These are phyloP conservation scores for Candida gigantensis DNA, from an alignment of 1,139 yeast species.

Conservation along the genomic window DNA sequence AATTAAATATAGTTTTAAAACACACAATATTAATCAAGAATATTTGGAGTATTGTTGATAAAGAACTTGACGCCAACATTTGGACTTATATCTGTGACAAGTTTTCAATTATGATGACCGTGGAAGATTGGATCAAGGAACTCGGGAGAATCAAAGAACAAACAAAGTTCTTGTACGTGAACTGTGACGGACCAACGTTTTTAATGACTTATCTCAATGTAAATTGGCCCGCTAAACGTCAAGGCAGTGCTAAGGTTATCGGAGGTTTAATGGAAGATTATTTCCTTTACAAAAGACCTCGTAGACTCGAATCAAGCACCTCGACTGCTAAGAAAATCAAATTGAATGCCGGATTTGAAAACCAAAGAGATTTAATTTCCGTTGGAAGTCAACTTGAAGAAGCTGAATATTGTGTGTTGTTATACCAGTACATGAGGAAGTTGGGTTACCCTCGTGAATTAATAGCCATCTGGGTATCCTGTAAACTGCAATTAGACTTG, in stretches of 20 bases:
- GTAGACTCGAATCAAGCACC: background rate
- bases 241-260: constrained; percentile 4
- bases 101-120: constrained; percentile 6
- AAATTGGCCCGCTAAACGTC: background rate
- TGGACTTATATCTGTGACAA: constrained; percentile 5
- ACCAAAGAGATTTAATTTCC: constrained; percentile 38
- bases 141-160: background rate
- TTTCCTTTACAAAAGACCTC: background rate
- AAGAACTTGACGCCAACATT: background rate
- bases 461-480: constrained; percentile 45
- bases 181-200: constrained; percentile 4
- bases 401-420: constrained; percentile 52
- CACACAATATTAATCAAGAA: background rate
- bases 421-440: constrained; percentile 50
- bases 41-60: background rate
- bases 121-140: constrained; percentile 1
- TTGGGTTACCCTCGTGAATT: constrained; percentile 42
- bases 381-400: constrained; percentile 40
- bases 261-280: constrained; percentile 7
- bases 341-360: constrained; percentile 44
- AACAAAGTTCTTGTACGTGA: constrained; percentile 1
- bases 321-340: background rate
- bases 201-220: background rate
- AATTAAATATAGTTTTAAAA: too few relatives aligned
- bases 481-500: constrained; percentile 33